phyloP scores from a whole-genome alignment of 495 filamentous ascomycete genomes.

The Cairneyella variabilis region DNA sequence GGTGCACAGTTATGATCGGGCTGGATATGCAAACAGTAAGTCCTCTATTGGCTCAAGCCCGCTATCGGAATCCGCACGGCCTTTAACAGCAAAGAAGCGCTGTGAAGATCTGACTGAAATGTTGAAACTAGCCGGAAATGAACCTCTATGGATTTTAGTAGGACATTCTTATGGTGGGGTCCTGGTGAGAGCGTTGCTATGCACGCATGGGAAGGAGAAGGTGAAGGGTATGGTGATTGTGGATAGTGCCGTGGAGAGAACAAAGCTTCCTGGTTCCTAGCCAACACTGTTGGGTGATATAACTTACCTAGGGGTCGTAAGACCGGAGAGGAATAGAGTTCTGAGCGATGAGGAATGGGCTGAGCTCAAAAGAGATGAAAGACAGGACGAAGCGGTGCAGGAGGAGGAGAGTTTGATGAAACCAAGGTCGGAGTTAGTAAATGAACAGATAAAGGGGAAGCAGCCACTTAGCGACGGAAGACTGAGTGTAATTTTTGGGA shows the following conservation, averaged over 20 bases:
- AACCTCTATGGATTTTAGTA: neutral
- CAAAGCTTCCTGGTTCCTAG: neutral
- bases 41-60: no score
- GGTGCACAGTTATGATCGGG: no score
- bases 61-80: no score
- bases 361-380: neutral
- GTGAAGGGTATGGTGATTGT: neutral
- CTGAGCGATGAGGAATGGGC: neutral
- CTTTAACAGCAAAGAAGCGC: no score
- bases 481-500: neutral
- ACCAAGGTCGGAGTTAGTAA: neutral
- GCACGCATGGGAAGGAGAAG: neutral
- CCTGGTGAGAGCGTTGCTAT: neutral
- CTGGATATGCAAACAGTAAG: no score
- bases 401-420: neutral
- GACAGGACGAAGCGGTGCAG: neutral
- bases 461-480: neutral
- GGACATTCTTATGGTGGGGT: neutral
- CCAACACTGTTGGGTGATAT: neutral
- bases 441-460: neutral
- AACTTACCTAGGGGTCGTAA: neutral
- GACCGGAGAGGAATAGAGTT: neutral
- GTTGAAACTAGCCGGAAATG: neutral
- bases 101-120: neutral
- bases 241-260: neutral